Evolutionary conservation across 768 basidiomycete genomes (phyloP), one percentile per base, ranked within the genome.

Genomic region (Lyophyllum decastes): DNA sequence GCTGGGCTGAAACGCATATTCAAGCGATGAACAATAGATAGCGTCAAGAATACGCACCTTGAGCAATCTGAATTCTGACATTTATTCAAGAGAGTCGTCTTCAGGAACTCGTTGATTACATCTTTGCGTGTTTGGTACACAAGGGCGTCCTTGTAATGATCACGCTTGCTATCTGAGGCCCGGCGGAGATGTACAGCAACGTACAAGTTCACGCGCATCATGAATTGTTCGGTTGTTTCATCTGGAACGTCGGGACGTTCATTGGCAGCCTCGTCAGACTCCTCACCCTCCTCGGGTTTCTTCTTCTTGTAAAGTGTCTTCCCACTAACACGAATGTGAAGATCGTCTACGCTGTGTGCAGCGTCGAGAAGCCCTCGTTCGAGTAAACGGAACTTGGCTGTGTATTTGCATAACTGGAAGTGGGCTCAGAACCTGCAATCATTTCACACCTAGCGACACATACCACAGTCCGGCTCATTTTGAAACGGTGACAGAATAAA

Each of bases 401-500:
- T 75, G 67, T 90, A 96, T 76, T 90, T 94, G 63, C 83, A 84
- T 40, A 92, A 72, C 94, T 96, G 70, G 54, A 33, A 41, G 2
- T 45, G 34, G 34, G 56, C 40, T 59, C 54, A 55, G 55, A 54
- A 52, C n/a, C 6, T 41, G 26, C 12, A 25, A 38, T 25, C 45
- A 52, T 55, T 10, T 22, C 25, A 30, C 24, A 48, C 52, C 19
- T 21, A 50, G 26, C 47, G 21, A 44, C 34, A 70, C 71, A 54
- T 68, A 94, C 93, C 74, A 83, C 78, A n/a, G 85, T 79, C 68
- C 87, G 82, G 62, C 82, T 82, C 66, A 89, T 73, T 75, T 95
- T 94, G 75, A 98, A 97, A 61, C 79, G 82, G 72, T 99, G 97
- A 73, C 97, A 99, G 75, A 91, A 98, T 71, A 96, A 75, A 76